Conservation (phyloP, 2,329 filamentous ascomycete genomes). For the Xylaria digitata region DNA sequence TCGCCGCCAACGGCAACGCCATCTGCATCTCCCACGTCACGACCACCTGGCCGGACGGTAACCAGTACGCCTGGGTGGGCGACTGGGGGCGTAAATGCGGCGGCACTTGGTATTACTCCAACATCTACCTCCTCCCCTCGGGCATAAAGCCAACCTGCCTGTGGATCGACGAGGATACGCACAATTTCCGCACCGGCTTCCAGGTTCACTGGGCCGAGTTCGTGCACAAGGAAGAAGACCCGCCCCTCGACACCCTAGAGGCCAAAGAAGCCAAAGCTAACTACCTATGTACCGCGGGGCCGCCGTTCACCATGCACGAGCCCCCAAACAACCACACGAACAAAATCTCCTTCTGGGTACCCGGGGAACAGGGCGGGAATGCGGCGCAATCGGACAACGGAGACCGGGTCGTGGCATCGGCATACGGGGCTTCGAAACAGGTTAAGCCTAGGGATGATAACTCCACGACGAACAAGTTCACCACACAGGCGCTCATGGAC, state of each 20-base stretch:
- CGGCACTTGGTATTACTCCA: slow-evolving; percentile 44
- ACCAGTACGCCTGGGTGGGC: slow-evolving; percentile 42
- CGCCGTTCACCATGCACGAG: slow-evolving; percentile 28
- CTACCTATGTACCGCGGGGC: slow-evolving; percentile 35
- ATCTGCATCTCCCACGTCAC: slow-evolving; percentile 43
- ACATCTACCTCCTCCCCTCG: slow-evolving; percentile 31
- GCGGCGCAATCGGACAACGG: no score
- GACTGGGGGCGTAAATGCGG: slow-evolving; percentile 45
- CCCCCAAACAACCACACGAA: slow-evolving; percentile 33
- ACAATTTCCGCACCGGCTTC: slow-evolving; percentile 45
- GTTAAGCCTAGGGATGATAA: no score
- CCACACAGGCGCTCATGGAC: slow-evolving; percentile 11
- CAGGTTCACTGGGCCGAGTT: slow-evolving; percentile 50
- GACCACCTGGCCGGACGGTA: slow-evolving; percentile 36
- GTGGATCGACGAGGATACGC: slow-evolving; percentile 43
- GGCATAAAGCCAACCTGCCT: slow-evolving; percentile 41
- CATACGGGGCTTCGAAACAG: no score
- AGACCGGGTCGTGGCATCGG: no score
- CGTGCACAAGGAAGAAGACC: not conserved
- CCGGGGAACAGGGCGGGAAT: no score
- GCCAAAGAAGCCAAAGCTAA: no score
- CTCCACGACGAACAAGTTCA: no score
- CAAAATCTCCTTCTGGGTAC: slow-evolving; percentile 33
- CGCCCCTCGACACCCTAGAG: no score
- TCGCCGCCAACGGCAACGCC: slow-evolving; percentile 44